Percentiles rank a stretch among this genome's conserved stretches.
Evolutionary conservation across 768 basidiomycete genomes (phyloP).

Genomic region (Gyrodon lividus): DNA sequence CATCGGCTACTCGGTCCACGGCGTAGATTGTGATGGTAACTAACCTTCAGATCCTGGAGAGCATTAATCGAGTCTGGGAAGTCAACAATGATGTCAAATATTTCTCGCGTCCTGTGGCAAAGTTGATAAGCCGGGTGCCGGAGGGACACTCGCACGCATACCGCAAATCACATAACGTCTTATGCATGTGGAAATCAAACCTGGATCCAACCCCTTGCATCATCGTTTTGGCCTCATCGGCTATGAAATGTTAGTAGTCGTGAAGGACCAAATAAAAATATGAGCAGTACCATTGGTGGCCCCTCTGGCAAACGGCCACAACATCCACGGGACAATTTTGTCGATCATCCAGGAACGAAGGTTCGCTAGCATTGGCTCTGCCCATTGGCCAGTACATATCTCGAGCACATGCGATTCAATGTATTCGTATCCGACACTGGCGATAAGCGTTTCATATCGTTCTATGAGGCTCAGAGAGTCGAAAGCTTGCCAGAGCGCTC

Average conservation of each 20-base stretch:
- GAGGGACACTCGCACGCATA: constrained; percentile 33
- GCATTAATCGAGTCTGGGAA: constrained; percentile 87
- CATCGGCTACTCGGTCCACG: not conserved
- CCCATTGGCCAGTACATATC: constrained; percentile 71
- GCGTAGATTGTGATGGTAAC: not conserved
- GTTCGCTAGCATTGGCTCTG: constrained; percentile 55
- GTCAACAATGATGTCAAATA: constrained; percentile 96
- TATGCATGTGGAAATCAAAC: constrained; percentile 92
- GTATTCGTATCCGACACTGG: constrained; percentile 80
- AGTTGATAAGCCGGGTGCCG: not conserved
- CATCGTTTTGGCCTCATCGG: constrained; percentile 69
- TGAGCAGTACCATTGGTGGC: constrained; percentile 50
- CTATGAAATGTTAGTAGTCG: constrained; percentile 33
- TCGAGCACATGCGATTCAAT: constrained; percentile 73
- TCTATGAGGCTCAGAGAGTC: constrained; percentile 74
- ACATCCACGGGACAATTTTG: constrained; percentile 83
- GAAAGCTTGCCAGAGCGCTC: constrained; percentile 55
- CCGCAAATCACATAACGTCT: constrained; percentile 86
- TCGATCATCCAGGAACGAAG: constrained; percentile 77
- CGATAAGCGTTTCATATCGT: constrained; percentile 80
- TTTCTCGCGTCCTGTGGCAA: constrained; percentile 63
- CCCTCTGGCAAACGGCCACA: constrained; percentile 71
- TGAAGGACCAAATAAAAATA: constrained; percentile 3
- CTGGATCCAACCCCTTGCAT: constrained; percentile 75
- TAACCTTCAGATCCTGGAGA: constrained; percentile 80